These are phyloP conservation scores for Akanthomyces muscarius DNA, from an alignment of 2,329 filamentous ascomycete genomes.

Conservation along the genomic window DNA sequence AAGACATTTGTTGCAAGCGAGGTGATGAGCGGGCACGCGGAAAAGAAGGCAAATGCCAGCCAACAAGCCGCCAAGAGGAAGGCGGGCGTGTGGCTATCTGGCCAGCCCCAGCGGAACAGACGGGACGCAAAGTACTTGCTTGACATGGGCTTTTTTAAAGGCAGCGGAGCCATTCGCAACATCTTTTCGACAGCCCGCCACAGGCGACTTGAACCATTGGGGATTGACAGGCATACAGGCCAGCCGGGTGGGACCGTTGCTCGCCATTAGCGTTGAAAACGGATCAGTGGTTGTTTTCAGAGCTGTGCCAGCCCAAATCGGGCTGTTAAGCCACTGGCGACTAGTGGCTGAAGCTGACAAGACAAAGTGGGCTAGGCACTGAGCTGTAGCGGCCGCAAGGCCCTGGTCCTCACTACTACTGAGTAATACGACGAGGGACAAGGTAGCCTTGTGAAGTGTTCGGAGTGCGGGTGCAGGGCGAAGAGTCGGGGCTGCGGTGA, in stretches of 20 bases:
- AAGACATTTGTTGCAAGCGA: constrained; percentile 5
- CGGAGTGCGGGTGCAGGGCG: background rate
- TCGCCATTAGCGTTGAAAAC: constrained; percentile 1
- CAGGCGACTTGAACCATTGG: background rate
- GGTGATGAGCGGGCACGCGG: background rate
- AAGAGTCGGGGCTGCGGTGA: background rate
- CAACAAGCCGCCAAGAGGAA: background rate
- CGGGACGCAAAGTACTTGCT: background rate
- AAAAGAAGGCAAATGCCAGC: background rate
- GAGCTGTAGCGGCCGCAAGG: background rate
- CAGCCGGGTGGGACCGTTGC: background rate
- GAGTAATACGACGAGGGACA: background rate
- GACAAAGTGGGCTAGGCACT: background rate
- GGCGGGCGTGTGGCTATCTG: constrained; percentile 3
- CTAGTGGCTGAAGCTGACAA: constrained; percentile 16
- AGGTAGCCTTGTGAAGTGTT: constrained; percentile 1
- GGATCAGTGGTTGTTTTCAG: background rate
- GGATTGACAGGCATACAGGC: background rate
- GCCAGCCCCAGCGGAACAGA: background rate
- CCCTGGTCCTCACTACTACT: background rate
- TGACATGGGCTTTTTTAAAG: background rate
- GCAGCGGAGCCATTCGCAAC: background rate
- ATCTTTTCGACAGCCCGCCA: background rate
- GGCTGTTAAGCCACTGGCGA: constrained; percentile 12
- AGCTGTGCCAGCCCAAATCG: constrained; percentile 11